A percentile compares a stretch with the other conserved stretches of the same genome.
Evolutionary conservation across 352 stramenopile genomes (phyloP).

Genomic region (Peronosclerospora sorghi): DNA sequence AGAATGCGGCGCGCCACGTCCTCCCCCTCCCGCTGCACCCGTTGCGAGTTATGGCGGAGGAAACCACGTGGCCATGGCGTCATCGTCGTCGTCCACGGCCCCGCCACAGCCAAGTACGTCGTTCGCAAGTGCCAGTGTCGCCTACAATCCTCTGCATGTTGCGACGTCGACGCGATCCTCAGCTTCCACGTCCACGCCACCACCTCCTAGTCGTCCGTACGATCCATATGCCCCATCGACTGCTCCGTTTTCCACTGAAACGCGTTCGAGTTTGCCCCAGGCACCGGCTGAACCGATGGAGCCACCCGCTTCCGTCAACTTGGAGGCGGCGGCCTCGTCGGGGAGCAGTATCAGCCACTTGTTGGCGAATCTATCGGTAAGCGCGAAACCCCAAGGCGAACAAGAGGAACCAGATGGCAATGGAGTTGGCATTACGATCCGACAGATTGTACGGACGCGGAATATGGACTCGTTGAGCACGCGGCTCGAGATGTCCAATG

Average conservation of each 20-base stretch:
- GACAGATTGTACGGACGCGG: constrained; percentile 34
- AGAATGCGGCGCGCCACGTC: constrained; percentile 53
- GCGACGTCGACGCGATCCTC: constrained; percentile 9
- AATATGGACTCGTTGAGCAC: constrained; percentile 72
- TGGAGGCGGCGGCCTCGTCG: constrained; percentile 23
- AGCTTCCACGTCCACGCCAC: constrained; percentile 7
- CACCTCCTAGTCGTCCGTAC: constrained; percentile 14
- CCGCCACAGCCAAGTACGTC: constrained; percentile 8
- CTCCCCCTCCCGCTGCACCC: constrained; percentile 5
- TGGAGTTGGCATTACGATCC: constrained; percentile 45
- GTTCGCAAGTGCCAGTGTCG: constrained; percentile 20
- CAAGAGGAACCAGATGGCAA: constrained; percentile 56
- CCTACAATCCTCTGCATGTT: constrained; percentile 17
- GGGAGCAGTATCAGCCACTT: constrained; percentile 49
- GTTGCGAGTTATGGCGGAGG: constrained; percentile 26
- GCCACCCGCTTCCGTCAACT: constrained; percentile 34
- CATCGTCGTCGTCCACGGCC: constrained; percentile 17
- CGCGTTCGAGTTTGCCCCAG: constrained; percentile 1
- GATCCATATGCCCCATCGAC: constrained; percentile 23
- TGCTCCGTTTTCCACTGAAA: constrained; percentile 15
- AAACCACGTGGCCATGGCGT: constrained; percentile 46
- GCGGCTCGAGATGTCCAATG: constrained; percentile 58
- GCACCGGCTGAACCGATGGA: constrained; percentile 17
- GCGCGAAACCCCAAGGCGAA: constrained; percentile 26
- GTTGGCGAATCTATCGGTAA: constrained; percentile 49